phyloP scores from a whole-genome alignment of 2,329 filamentous ascomycete species.

The Rugonectria rugulosa region DNA sequence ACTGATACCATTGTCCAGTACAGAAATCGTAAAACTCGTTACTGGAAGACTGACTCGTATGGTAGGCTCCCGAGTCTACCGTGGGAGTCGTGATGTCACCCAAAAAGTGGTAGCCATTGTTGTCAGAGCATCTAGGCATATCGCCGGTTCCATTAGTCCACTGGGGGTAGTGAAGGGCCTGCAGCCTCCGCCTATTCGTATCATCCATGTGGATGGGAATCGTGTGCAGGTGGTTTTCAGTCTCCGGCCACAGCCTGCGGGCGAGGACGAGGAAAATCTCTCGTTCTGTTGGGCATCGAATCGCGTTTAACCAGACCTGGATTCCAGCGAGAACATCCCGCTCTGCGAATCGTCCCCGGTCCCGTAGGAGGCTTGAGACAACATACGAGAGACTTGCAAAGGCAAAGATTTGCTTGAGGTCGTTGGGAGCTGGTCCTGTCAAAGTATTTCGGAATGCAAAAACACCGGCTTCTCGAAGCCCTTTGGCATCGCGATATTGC shows the following conservation, averaged over 20 bases:
- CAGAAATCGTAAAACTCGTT: too few species aligned
- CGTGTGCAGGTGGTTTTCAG: slow-evolving; percentile 15
- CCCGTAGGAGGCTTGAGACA: slow-evolving; percentile 16
- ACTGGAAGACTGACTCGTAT: too few species aligned
- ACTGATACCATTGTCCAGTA: neutral
- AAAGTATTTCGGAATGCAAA: slow-evolving; percentile 30
- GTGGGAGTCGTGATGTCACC: too few species aligned
- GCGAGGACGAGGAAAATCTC: slow-evolving; percentile 19
- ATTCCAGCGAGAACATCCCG: slow-evolving; percentile 22
- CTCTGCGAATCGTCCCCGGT: neutral
- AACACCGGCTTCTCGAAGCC: slow-evolving; percentile 22
- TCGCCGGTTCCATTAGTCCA: neutral
- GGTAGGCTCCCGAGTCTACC: too few species aligned
- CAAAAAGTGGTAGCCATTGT: too few species aligned
- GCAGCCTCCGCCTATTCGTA: neutral
- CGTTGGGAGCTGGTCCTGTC: neutral
- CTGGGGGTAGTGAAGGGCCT: neutral
- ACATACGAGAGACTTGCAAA: slow-evolving; percentile 32
- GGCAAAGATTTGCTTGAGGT: neutral
- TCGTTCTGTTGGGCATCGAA: slow-evolving; percentile 15
- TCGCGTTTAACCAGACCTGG: slow-evolving; percentile 21
- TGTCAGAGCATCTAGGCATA: too few species aligned
- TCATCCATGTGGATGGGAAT: neutral
- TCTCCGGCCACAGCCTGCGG: slow-evolving; percentile 26
- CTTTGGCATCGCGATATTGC: slow-evolving; percentile 15